Evolutionary conservation across 139 green algal species (phyloP), one percentile per base, ranked within the genome.

Genomic region (Micractinium sp.): DNA sequence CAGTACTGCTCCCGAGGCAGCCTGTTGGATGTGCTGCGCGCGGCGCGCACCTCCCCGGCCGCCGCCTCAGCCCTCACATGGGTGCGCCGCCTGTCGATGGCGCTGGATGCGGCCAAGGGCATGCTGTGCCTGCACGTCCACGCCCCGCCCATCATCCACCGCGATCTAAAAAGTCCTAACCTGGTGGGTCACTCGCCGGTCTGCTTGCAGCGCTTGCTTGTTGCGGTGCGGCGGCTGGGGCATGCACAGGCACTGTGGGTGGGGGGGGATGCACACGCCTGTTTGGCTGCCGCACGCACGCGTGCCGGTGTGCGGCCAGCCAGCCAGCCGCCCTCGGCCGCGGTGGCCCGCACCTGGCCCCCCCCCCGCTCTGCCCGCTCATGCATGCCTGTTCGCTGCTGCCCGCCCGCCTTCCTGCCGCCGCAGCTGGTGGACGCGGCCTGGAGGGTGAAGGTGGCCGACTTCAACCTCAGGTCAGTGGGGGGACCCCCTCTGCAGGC

Each of bases 51-150:
- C 35, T 87, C 67, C 18, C 47, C 5, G 47, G 47, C 47, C 47
- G 47, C 47, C 47, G 47, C 47, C 47, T 56, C 47, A 16, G 79
- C 85, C 36, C 88, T 94, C 36, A 92, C 94, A 75, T 94, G 92
- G 92, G 27, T 82, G 36, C 85, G 87, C 77, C 80, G 91, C 69
- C 53, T 92, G 18, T 78, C 84, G 36, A 95, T 96, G 91, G 89
- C 88, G 27, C 85, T 95, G 85, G 91, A 93, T 75, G 92, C 93
- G 23, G 93, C 94, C 35, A 94, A 94, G 89, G 93, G 93, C 73
- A 95, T 95, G 93, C 74, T 86, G 47, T 94, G 94, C 88, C 83
- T 95, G 69, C 93, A 95, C 87, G 74, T 41, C 38, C 84, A 84
- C 86, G 20, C 16, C 63, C 20, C 63, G 20, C 63, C 19, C 22